Percentiles rank a stretch among this genome's conserved stretches.
Evolutionary conservation across 257 asterid genomes (phyloP).

Genomic region (Solanum pinnatisectum): DNA sequence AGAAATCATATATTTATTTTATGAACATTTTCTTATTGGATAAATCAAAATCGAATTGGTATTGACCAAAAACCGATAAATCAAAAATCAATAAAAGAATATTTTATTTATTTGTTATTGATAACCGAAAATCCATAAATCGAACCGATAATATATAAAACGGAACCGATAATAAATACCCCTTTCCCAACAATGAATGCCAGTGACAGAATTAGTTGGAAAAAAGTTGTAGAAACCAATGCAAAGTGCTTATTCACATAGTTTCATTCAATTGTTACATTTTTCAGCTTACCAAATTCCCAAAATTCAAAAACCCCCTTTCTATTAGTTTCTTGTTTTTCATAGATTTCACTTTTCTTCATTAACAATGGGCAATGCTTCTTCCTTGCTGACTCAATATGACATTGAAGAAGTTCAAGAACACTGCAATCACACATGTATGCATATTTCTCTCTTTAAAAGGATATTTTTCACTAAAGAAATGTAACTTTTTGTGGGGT

Average conservation of each 20-base stretch:
- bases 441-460: not conserved
- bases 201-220: not conserved
- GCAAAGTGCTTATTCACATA: not conserved
- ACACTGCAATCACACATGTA: conserved; percentile 70
- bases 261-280: not conserved
- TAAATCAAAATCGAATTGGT: rapidly evolving
- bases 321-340: not conserved
- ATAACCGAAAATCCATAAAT: too few relatives aligned
- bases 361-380: conserved; percentile 54
- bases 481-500: not conserved
- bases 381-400: conserved; percentile 80
- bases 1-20: too few relatives aligned
- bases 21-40: too few relatives aligned
- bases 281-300: not conserved
- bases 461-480: not conserved
- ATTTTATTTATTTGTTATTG: too few relatives aligned
- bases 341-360: not conserved
- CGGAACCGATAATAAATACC: rapidly evolving
- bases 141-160: too few relatives aligned
- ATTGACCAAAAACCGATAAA: too few relatives aligned
- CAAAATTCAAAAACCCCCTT: not conserved
- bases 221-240: not conserved
- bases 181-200: not conserved
- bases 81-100: too few relatives aligned
- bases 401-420: conserved; percentile 90